Conservation (phyloP, 106 monocot genomes). For the Xerophyta viscosa region DNA sequence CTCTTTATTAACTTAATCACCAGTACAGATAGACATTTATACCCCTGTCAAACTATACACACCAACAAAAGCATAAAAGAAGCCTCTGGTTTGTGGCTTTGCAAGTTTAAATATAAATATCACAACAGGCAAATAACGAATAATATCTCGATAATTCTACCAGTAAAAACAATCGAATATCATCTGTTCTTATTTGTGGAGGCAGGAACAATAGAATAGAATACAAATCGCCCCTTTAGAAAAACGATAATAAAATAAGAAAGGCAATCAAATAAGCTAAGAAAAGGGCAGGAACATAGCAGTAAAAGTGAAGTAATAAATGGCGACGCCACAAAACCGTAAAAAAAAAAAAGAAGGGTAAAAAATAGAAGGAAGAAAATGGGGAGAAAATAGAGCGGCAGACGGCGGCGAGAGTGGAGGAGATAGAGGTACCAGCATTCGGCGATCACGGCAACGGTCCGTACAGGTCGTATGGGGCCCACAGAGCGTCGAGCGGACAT, state of each 20-base stretch:
- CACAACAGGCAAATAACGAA: neutral
- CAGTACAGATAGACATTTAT: neutral
- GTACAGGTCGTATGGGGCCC: conserved; percentile 86
- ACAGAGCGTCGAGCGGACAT: conserved; percentile 83
- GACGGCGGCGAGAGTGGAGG: too few species aligned
- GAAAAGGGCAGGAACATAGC: neutral
- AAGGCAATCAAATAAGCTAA: neutral
- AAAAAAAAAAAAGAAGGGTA: neutral
- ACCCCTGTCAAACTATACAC: neutral
- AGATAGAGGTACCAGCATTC: conserved; percentile 13
- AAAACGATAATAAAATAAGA: conserved; percentile 19
- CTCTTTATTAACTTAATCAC: neutral
- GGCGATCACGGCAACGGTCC: conserved; percentile 18
- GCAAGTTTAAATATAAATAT: neutral
- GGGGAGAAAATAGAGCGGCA: neutral
- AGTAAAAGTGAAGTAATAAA: neutral
- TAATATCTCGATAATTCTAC: neutral
- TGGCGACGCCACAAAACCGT: conserved; percentile 3
- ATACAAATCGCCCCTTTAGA: conserved; percentile 38
- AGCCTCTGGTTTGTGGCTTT: neutral
- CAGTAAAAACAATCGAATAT: conserved; percentile 8
- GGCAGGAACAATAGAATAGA: conserved; percentile 24
- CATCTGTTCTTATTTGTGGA: conserved; percentile 5
- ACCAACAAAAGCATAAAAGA: neutral
- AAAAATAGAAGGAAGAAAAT: conserved; percentile 5